Evolutionary conservation across 768 basidiomycete species (phyloP).

Genomic region (Termitomyces sp.): DNA sequence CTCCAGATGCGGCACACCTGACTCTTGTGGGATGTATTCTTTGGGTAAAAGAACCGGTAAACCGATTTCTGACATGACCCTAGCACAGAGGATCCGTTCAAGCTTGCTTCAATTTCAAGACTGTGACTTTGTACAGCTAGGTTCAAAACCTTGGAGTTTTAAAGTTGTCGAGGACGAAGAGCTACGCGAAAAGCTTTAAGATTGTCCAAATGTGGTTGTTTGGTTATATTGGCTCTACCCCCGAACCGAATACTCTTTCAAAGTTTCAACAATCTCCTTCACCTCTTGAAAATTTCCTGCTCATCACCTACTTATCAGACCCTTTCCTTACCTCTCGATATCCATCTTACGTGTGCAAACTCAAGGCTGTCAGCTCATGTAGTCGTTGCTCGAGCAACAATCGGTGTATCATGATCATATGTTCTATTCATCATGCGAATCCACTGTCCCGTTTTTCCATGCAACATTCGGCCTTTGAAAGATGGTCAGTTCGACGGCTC

Average conservation of each 20-base stretch:
- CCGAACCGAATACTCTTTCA: neutral
- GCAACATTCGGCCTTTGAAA: neutral
- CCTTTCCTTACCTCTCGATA: neutral
- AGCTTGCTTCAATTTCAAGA: neutral
- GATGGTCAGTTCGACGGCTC: neutral
- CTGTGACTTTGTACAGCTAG: neutral
- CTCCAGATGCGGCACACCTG: constrained; percentile 40
- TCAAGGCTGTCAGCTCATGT: neutral
- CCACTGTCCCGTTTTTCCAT: neutral
- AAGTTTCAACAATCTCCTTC: too few species aligned
- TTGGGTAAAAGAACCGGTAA: constrained; percentile 55
- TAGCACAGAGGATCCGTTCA: neutral
- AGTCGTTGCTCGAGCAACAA: neutral
- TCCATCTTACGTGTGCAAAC: neutral
- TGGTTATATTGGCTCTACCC: neutral
- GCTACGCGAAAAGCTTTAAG: neutral
- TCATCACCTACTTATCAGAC: neutral
- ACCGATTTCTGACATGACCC: constrained; percentile 9
- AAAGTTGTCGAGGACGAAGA: neutral
- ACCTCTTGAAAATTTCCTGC: neutral
- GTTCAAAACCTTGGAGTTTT: neutral
- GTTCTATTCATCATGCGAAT: neutral
- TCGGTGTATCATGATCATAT: neutral
- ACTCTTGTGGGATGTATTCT: constrained; percentile 28
- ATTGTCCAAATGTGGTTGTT: neutral